These are phyloP conservation scores for Setaria viridis DNA, from an alignment of 202 grass and related monocot genomes.

Conservation along the genomic window DNA sequence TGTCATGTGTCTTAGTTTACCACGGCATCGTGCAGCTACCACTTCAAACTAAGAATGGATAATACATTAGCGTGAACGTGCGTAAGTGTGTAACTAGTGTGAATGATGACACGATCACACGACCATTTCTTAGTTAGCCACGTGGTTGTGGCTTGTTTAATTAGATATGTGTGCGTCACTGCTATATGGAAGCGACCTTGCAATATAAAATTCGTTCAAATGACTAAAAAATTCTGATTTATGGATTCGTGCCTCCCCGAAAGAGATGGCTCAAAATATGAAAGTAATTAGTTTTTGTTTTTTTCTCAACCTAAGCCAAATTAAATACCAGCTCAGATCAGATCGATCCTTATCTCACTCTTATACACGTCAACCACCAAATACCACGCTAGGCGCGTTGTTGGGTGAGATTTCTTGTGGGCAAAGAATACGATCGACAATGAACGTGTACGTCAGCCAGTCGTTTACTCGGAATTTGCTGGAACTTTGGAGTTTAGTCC, in stretches of 20 bases:
- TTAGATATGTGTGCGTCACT: too few species aligned
- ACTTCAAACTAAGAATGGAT: too few species aligned
- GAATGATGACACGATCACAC: too few species aligned
- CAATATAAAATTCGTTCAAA: neutral
- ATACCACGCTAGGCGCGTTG: neutral
- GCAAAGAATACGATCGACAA: neutral
- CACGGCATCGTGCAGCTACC: too few species aligned
- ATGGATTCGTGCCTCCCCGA: neutral
- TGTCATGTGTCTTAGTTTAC: too few species aligned
- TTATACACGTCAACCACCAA: neutral
- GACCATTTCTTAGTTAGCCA: too few species aligned
- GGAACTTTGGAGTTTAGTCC: neutral
- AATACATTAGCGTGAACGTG: too few species aligned
- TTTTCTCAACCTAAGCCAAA: neutral
- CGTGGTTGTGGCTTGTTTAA: too few species aligned
- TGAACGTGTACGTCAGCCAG: neutral
- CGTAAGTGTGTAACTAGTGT: too few species aligned
- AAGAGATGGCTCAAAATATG: neutral
- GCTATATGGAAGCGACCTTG: neutral
- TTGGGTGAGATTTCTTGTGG: constrained; percentile 19
- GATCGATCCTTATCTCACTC: constrained; percentile 4
- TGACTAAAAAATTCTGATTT: neutral
- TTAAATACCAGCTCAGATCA: neutral
- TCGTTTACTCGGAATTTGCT: neutral
- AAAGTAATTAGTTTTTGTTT: neutral